Conservation (phyloP, 2,329 filamentous ascomycete species). For the Aspergillus latus region DNA sequence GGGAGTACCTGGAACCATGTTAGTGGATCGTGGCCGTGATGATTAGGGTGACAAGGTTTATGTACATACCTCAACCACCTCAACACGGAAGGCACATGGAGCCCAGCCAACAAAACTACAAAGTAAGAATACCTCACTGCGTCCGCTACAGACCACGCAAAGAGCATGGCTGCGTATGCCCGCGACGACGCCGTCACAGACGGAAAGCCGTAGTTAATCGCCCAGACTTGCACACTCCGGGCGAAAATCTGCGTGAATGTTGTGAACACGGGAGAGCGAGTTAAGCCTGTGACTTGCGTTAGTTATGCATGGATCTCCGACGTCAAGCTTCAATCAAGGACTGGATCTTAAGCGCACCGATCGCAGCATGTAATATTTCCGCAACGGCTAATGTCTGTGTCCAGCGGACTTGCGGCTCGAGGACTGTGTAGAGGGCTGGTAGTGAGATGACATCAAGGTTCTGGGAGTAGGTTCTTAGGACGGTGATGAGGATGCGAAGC, state of each 20-base stretch:
- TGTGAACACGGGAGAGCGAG: constrained; percentile 29
- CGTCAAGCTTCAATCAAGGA: not conserved
- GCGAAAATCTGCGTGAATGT: constrained; percentile 34
- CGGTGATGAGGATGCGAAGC: constrained; percentile 25
- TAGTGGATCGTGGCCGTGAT: no score
- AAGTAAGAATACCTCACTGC: constrained; percentile 30
- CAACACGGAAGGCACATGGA: constrained; percentile 15
- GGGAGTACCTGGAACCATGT: constrained; percentile 25
- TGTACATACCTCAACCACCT: constrained; percentile 27
- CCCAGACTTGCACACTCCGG: constrained; percentile 34
- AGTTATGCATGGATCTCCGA: not conserved
- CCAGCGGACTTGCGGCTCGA: constrained; percentile 28
- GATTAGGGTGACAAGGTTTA: no score
- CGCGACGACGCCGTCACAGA: constrained; percentile 18
- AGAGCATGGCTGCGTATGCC: constrained; percentile 27
- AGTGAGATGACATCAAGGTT: not conserved
- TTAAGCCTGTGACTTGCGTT: constrained; percentile 22
- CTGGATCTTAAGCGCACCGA: constrained; percentile 14
- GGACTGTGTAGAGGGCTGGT: constrained; percentile 18
- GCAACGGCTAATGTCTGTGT: constrained; percentile 28
- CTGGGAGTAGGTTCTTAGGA: constrained; percentile 12
- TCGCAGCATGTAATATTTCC: constrained; percentile 30
- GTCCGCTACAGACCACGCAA: constrained; percentile 32
- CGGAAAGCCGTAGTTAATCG: constrained; percentile 30
- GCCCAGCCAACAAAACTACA: constrained; percentile 22